A percentile compares a stretch with the other conserved stretches of the same genome.
These are phyloP conservation scores for Aspergillus sp. DNA, from an alignment of 2,329 filamentous ascomycete genomes.

Conservation along the genomic window DNA sequence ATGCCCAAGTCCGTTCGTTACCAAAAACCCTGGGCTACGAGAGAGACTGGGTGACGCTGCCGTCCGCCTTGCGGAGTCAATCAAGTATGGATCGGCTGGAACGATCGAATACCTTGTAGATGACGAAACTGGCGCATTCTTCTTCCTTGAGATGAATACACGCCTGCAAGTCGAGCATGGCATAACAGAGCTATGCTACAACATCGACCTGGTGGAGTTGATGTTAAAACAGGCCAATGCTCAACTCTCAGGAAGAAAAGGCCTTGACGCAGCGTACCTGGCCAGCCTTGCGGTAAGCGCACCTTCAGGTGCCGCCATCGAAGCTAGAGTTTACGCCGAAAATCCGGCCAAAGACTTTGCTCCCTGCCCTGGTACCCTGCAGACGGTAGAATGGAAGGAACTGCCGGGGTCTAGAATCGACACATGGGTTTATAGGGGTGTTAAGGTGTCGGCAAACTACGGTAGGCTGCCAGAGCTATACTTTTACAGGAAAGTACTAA, in stretches of 20 bases:
- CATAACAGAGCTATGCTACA: conserved; percentile 59
- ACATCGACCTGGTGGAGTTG: conserved; percentile 56
- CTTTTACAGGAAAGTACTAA: not conserved
- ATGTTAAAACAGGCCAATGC: conserved; percentile 60
- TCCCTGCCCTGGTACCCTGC: conserved; percentile 61
- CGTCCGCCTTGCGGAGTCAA: conserved; percentile 62
- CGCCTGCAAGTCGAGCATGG: conserved; percentile 61
- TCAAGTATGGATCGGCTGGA: conserved; percentile 77
- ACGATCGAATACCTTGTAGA: conserved; percentile 92
- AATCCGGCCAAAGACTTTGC: conserved; percentile 61
- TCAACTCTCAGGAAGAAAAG: conserved; percentile 48
- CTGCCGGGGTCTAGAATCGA: conserved; percentile 57
- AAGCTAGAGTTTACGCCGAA: conserved; percentile 59
- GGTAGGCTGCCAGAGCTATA: conserved; percentile 35
- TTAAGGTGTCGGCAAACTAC: conserved; percentile 59
- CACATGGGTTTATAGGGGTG: conserved; percentile 63
- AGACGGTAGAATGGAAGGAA: conserved; percentile 58
- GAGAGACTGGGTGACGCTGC: conserved; percentile 67
- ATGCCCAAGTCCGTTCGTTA: conserved; percentile 72
- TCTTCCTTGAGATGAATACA: conserved; percentile 63
- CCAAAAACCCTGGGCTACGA: conserved; percentile 57
- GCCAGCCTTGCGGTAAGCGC: conserved; percentile 44
- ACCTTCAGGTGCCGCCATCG: conserved; percentile 54
- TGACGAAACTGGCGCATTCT: conserved; percentile 77
- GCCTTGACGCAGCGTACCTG: conserved; percentile 46